These are phyloP conservation scores for Exophiala oligosperma DNA, from an alignment of 2,329 filamentous ascomycete species.

Conservation along the genomic window DNA sequence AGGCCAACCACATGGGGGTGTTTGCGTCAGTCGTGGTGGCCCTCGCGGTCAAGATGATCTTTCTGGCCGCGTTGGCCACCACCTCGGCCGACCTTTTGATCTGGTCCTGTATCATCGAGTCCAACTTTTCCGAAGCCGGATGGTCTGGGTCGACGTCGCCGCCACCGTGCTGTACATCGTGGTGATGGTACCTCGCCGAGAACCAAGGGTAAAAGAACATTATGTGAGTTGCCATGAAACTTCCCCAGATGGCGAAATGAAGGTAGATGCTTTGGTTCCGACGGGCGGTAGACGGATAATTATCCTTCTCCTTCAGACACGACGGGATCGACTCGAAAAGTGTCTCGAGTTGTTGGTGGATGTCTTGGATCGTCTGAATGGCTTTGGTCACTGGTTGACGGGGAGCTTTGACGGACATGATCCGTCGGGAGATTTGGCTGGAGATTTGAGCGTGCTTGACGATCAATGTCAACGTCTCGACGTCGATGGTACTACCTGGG, in stretches of 20 bases:
- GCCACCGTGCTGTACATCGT: background rate
- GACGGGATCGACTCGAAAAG: background rate
- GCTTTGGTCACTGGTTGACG: background rate
- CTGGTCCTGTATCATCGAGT: background rate
- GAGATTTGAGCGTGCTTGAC: constrained; percentile 8
- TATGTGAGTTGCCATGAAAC: constrained; percentile 5
- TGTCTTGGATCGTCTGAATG: background rate
- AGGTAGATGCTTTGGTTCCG: background rate
- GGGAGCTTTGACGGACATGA: constrained; percentile 3
- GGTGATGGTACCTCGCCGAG: background rate
- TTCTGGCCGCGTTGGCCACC: constrained; percentile 3
- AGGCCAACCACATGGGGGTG: constrained; percentile 3
- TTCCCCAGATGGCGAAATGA: constrained; percentile 7
- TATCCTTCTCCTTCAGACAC: background rate
- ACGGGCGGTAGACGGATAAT: background rate
- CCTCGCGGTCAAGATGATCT: constrained; percentile 7
- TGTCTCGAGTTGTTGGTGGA: background rate
- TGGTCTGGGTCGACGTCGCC: no score
- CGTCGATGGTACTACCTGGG: background rate
- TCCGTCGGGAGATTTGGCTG: background rate
- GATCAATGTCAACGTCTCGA: background rate
- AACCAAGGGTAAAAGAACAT: constrained; percentile 9
- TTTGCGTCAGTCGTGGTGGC: background rate
- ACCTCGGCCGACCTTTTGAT: constrained; percentile 1
- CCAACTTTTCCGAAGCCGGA: background rate